phyloP scores from a whole-genome alignment of 2,329 filamentous ascomycete genomes.

The Penicillium sp. region DNA sequence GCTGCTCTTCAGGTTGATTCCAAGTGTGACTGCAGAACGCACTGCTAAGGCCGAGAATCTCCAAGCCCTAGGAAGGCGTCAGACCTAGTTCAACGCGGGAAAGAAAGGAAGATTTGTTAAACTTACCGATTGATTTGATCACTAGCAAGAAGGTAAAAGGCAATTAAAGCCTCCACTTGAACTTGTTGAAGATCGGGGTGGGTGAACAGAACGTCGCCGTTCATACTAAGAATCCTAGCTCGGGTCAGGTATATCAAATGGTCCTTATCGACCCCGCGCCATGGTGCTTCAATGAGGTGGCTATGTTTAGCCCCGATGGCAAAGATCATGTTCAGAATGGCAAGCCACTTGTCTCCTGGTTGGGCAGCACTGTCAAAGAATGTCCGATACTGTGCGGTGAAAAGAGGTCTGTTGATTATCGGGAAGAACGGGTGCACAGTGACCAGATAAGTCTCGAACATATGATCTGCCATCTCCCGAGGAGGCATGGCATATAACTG shows the following conservation, averaged over 20 bases:
- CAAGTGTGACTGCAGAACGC: conserved; percentile 43
- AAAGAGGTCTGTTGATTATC: conserved; percentile 43
- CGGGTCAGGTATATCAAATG: conserved; percentile 45
- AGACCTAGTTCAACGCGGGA: not conserved
- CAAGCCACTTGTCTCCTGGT: conserved; percentile 42
- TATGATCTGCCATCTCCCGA: conserved; percentile 38
- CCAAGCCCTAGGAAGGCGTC: conserved; percentile 37
- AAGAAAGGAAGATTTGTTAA: not conserved
- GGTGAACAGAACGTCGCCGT: conserved; percentile 42
- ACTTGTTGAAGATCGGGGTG: conserved; percentile 47
- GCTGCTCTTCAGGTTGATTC: conserved; percentile 45
- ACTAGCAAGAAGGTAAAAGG: conserved; percentile 43
- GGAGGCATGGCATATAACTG: conserved; percentile 43
- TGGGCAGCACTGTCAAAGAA: conserved; percentile 37
- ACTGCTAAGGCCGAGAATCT: conserved; percentile 42
- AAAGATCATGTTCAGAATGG: conserved; percentile 47
- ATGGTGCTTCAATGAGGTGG: conserved; percentile 42
- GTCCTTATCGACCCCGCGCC: conserved; percentile 42
- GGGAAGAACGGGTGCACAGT: conserved; percentile 46
- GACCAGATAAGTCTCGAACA: conserved; percentile 43
- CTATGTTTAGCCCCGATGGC: conserved; percentile 45
- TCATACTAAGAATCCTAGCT: conserved; percentile 44
- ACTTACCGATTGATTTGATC: conserved; percentile 46
- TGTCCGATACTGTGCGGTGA: conserved; percentile 40
- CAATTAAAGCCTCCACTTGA: conserved; percentile 43